Percentiles rank a stretch among this genome's conserved stretches.
These are phyloP conservation scores for Trebouxia sp. DNA, from an alignment of 139 green algal species.

Conservation along the genomic window DNA sequence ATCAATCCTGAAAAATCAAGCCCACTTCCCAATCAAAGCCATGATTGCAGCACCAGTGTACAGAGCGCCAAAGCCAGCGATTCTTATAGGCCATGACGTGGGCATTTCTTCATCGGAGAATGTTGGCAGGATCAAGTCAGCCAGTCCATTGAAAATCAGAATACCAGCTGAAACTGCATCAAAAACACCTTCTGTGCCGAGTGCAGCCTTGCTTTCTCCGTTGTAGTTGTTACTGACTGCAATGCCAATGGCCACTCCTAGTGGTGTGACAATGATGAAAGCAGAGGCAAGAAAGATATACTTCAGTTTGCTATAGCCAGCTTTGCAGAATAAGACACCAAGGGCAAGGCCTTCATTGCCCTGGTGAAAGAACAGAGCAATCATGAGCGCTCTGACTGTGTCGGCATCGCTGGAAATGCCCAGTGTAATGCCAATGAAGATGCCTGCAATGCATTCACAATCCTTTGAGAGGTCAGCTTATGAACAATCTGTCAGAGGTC, in stretches of 20 bases:
- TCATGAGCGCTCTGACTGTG: slow-evolving; percentile 22
- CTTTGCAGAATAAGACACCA: slow-evolving; percentile 30
- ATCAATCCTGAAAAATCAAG: too few relatives aligned
- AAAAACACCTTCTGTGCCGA: slow-evolving; percentile 52
- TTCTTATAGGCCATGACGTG: slow-evolving; percentile 8
- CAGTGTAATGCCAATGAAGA: slow-evolving; percentile 35
- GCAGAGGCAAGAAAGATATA: slow-evolving; percentile 47
- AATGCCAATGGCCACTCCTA: slow-evolving; percentile 65
- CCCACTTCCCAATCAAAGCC: slow-evolving; percentile 48
- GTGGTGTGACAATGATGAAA: slow-evolving; percentile 61
- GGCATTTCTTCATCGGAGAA: slow-evolving; percentile 35
- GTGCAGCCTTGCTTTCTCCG: slow-evolving; percentile 28
- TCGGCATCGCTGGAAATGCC: slow-evolving; percentile 10
- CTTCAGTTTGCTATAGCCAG: slow-evolving; percentile 12
- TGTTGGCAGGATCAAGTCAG: slow-evolving; percentile 51
- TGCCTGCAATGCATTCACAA: too few relatives aligned
- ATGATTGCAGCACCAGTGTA: slow-evolving; percentile 38
- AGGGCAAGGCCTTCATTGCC: slow-evolving; percentile 33
- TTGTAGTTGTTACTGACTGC: slow-evolving; percentile 49
- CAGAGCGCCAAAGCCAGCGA: slow-evolving; percentile 37
- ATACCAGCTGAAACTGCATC: slow-evolving; percentile 64
- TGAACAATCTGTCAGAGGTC: too few relatives aligned
- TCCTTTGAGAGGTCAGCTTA: too few relatives aligned
- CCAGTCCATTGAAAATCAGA: slow-evolving; percentile 65
- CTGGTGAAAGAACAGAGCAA: slow-evolving; percentile 33